These are phyloP conservation scores for Arachnopeziza araneosa DNA, from an alignment of 2,329 filamentous ascomycete genomes.

Conservation along the genomic window DNA sequence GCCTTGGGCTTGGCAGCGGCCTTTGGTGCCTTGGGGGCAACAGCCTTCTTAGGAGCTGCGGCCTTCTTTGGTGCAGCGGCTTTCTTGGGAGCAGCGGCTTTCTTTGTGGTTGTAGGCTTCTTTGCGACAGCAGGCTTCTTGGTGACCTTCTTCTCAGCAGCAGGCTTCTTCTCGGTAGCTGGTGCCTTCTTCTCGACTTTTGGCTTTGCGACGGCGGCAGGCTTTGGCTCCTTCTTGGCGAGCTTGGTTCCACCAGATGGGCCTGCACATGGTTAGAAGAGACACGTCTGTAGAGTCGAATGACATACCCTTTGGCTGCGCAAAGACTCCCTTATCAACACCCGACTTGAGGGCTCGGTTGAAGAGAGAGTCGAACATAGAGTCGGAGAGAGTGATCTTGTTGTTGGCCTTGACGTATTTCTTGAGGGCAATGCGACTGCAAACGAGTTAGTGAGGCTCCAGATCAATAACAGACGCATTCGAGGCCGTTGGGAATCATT, in stretches of 20 bases:
- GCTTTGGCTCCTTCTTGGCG: slow-evolving; percentile 52
- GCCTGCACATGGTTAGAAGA: neutral
- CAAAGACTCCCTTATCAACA: slow-evolving; percentile 63
- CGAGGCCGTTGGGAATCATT: neutral
- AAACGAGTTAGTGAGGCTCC: slow-evolving; percentile 5
- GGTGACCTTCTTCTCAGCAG: slow-evolving; percentile 32
- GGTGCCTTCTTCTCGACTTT: slow-evolving; percentile 32
- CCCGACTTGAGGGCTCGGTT: slow-evolving; percentile 63
- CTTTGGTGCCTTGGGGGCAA: slow-evolving; percentile 34
- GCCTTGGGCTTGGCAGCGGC: slow-evolving; percentile 37
- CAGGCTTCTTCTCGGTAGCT: slow-evolving; percentile 26
- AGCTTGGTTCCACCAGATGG: slow-evolving; percentile 66
- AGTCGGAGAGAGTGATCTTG: slow-evolving; percentile 51
- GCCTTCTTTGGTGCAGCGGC: slow-evolving; percentile 31
- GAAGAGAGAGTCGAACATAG: slow-evolving; percentile 61
- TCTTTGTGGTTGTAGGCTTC: slow-evolving; percentile 32
- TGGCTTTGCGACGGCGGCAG: slow-evolving; percentile 34
- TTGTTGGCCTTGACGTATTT: slow-evolving; percentile 72
- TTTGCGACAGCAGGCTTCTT: slow-evolving; percentile 35
- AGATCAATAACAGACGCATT: neutral
- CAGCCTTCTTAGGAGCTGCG: slow-evolving; percentile 30
- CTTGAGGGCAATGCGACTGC: slow-evolving; percentile 62
- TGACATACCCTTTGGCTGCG: slow-evolving; percentile 64
- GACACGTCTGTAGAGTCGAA: neutral
- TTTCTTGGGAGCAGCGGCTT: slow-evolving; percentile 28